Evolutionary conservation across 2,329 filamentous ascomycete genomes (phyloP).

Genomic region (Pseudocercospora ulei): DNA sequence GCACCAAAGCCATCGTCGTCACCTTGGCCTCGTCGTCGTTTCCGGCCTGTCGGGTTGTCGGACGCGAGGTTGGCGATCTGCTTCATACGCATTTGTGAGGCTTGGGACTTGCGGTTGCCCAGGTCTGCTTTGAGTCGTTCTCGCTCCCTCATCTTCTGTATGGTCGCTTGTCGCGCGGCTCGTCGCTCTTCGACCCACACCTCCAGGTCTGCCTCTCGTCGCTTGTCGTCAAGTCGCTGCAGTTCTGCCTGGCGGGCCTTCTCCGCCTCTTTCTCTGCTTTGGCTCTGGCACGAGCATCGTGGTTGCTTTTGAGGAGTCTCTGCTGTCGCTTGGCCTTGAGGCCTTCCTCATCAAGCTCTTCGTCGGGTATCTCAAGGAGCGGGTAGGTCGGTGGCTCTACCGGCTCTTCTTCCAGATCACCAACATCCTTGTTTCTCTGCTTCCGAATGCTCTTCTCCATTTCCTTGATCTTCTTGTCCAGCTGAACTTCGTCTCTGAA

Average conservation of each 20-base stretch:
- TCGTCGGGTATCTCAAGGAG: conserved; percentile 84
- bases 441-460: conserved; percentile 82
- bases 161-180: conserved; percentile 58
- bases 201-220: conserved; percentile 73
- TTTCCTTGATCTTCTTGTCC: conserved; percentile 73
- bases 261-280: conserved; percentile 89
- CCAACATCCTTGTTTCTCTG: conserved; percentile 90
- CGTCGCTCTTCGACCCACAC: conserved; percentile 78
- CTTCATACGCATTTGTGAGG: conserved; percentile 96
- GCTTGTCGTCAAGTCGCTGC: conserved; percentile 71
- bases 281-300: conserved; percentile 84
- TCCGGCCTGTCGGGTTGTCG: conserved; percentile 64
- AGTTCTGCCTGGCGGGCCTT: conserved; percentile 75
- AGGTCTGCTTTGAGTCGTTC: conserved; percentile 88
- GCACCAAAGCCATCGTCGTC: conserved; percentile 96
- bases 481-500: conserved; percentile 83
- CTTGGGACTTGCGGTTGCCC: conserved; percentile 90
- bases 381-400: conserved; percentile 73
- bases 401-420: conserved; percentile 63
- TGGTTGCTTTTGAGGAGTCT: conserved; percentile 88
- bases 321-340: conserved; percentile 91
- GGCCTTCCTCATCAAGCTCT: conserved; percentile 76
- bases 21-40: conserved; percentile 74
- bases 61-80: conserved; percentile 91
- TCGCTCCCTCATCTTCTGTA: conserved; percentile 81